phyloP scores from a whole-genome alignment of 495 filamentous ascomycete genomes.

The Ramalina intermedia region DNA sequence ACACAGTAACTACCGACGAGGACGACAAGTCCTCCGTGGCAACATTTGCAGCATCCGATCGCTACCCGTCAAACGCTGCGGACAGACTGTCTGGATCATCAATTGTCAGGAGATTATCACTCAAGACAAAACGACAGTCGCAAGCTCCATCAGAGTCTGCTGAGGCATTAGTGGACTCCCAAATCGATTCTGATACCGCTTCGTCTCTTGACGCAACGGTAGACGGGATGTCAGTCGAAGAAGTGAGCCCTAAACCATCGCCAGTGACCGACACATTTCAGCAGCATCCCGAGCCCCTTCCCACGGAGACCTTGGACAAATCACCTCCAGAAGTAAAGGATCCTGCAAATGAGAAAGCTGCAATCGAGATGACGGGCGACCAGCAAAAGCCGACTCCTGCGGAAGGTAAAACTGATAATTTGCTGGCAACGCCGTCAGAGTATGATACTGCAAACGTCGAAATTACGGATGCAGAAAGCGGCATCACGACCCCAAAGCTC shows the following conservation, averaged over 20 bases:
- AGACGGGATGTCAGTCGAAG: constrained; percentile 29
- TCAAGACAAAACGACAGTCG: constrained; percentile 20
- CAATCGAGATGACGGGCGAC: not conserved
- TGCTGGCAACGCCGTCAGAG: not conserved
- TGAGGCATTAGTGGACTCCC: constrained; percentile 30
- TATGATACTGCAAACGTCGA: not conserved
- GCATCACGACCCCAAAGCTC: not conserved
- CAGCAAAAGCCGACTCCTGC: not conserved
- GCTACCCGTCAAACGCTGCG: constrained; percentile 13
- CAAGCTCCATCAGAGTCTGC: constrained; percentile 17
- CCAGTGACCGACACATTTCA: too few species aligned
- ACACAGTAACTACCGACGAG: constrained; percentile 23
- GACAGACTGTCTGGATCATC: constrained; percentile 34
- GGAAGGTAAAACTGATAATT: not conserved
- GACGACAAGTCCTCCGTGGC: constrained; percentile 45
- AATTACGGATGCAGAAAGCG: not conserved
- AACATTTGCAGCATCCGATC: constrained; percentile 39
- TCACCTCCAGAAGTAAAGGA: not conserved
- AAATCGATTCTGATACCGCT: constrained; percentile 17
- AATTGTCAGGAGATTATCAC: constrained; percentile 32
- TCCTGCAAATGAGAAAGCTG: not conserved
- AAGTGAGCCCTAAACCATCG: not conserved
- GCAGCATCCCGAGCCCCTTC: not conserved
- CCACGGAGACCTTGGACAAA: not conserved
- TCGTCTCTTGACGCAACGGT: constrained; percentile 39